Percentiles rank a stretch among this genome's conserved stretches.
Evolutionary conservation across 2,329 filamentous ascomycete species (phyloP).

Genomic region (Monilinia vaccinii-corymbosi): DNA sequence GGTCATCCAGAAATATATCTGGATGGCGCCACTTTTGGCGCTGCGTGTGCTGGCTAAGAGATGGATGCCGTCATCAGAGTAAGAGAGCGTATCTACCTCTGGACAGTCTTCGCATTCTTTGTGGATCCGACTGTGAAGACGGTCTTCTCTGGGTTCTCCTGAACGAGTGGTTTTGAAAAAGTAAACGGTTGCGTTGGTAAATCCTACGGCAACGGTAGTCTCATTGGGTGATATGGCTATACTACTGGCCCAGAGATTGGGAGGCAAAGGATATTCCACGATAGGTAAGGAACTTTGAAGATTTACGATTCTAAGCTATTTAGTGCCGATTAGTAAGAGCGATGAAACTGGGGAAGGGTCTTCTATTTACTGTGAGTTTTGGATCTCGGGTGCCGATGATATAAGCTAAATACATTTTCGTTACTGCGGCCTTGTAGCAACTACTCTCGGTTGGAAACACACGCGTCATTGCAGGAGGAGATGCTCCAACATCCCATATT

Average conservation of each 20-base stretch:
- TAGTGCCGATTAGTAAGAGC: neutral
- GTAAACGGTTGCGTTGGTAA: slow-evolving; percentile 33
- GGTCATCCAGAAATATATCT: slow-evolving; percentile 33
- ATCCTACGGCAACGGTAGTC: slow-evolving; percentile 34
- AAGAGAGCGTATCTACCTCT: slow-evolving; percentile 33
- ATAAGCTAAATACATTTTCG: slow-evolving; percentile 32
- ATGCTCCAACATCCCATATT: slow-evolving; percentile 33
- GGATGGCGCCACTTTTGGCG: slow-evolving; percentile 31
- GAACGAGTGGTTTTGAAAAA: slow-evolving; percentile 32
- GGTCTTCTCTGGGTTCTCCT: slow-evolving; percentile 32
- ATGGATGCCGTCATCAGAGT: slow-evolving; percentile 34
- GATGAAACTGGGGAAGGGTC: neutral
- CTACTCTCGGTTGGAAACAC: slow-evolving; percentile 32
- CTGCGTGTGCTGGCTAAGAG: slow-evolving; percentile 33
- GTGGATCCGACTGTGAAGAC: slow-evolving; percentile 30
- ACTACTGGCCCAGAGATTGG: slow-evolving; percentile 33
- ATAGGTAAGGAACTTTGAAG: slow-evolving; percentile 28
- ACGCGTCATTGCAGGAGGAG: slow-evolving; percentile 30
- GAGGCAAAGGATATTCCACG: slow-evolving; percentile 34
- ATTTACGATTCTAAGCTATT: slow-evolving; percentile 33
- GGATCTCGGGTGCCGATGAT: slow-evolving; percentile 35
- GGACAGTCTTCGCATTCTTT: slow-evolving; percentile 31
- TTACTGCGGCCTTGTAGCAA: slow-evolving; percentile 33
- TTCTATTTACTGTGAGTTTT: slow-evolving; percentile 32
- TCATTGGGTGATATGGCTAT: slow-evolving; percentile 34